Conservation (phyloP, 1,139 yeast genomes). For the Protomyces arabidopsidicola region DNA sequence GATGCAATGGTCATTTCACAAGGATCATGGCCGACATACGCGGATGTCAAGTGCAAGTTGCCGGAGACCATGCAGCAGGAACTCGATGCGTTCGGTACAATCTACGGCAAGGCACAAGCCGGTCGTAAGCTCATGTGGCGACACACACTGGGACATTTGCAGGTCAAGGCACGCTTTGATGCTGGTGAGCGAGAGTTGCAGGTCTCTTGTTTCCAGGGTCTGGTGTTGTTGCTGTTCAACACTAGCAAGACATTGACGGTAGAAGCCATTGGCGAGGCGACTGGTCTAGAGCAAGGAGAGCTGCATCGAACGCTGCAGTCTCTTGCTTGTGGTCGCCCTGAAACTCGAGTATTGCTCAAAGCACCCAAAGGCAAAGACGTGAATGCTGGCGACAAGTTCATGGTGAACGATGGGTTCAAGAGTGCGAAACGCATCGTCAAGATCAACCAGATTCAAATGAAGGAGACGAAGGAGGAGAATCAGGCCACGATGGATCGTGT, state of each 20-base stretch:
- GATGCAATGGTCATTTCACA: slow-evolving; percentile 38
- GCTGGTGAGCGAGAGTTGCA: slow-evolving; percentile 38
- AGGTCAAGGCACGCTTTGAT: slow-evolving; percentile 38
- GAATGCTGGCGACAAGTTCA: slow-evolving; percentile 36
- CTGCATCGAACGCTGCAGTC: slow-evolving; percentile 37
- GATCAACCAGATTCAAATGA: slow-evolving; percentile 39
- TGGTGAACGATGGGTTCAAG: slow-evolving; percentile 38
- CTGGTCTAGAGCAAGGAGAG: slow-evolving; percentile 34
- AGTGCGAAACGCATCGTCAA: slow-evolving; percentile 37
- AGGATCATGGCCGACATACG: slow-evolving; percentile 40
- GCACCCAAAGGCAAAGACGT: slow-evolving; percentile 35
- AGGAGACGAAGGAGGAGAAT: slow-evolving; percentile 36
- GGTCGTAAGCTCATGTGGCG: slow-evolving; percentile 39
- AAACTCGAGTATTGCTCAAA: slow-evolving; percentile 36
- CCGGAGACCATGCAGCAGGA: slow-evolving; percentile 36
- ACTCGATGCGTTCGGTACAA: slow-evolving; percentile 35
- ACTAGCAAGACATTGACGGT: slow-evolving; percentile 32
- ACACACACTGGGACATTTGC: slow-evolving; percentile 38
- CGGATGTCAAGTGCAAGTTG: slow-evolving; percentile 37
- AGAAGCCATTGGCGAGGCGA: slow-evolving; percentile 34
- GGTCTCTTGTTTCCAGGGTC: slow-evolving; percentile 38
- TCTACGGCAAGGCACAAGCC: slow-evolving; percentile 34
- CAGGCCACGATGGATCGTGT: slow-evolving; percentile 35
- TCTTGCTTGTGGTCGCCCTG: slow-evolving; percentile 36
- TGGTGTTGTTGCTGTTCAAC: slow-evolving; percentile 38